Evolutionary conservation across 2,329 filamentous ascomycete species (phyloP).

Genomic region (Epichloe gansuensis): DNA sequence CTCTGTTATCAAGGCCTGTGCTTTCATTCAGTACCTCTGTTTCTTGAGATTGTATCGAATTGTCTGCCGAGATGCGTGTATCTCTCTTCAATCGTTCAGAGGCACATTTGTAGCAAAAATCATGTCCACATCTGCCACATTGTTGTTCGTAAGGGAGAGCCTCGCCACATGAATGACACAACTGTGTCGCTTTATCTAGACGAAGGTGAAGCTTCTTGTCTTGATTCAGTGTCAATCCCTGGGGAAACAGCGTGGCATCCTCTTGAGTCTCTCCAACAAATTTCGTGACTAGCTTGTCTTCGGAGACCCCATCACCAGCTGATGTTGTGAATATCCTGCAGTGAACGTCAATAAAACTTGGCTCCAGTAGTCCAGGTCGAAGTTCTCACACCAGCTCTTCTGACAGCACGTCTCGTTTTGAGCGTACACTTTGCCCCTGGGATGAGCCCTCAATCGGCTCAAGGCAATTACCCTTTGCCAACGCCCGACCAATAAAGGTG

Average conservation of each 20-base stretch:
- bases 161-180: constrained; percentile 39
- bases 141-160: constrained; percentile 24
- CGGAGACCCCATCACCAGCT: not conserved
- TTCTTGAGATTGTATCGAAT: not conserved
- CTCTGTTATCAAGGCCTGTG: not conserved
- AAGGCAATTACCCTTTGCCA: constrained; percentile 5
- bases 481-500: constrained; percentile 4
- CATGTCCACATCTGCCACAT: constrained; percentile 39
- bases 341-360: not conserved
- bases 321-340: not conserved
- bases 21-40: not conserved
- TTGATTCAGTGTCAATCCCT: constrained; percentile 31
- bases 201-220: constrained; percentile 14
- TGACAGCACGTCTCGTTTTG: not conserved
- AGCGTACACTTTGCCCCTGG: not conserved
- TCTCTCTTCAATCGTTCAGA: constrained; percentile 18
- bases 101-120: constrained; percentile 35
- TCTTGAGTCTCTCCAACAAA: constrained; percentile 26
- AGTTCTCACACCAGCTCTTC: not conserved
- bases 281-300: constrained; percentile 15
- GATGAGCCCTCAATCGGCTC: constrained; percentile 2
- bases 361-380: not conserved
- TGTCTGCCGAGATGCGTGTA: not conserved
- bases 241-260: constrained; percentile 17
- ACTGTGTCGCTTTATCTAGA: constrained; percentile 18